phyloP scores from a whole-genome alignment of 1,284 basidiomycete genomes.

The Ustilago lituana region DNA sequence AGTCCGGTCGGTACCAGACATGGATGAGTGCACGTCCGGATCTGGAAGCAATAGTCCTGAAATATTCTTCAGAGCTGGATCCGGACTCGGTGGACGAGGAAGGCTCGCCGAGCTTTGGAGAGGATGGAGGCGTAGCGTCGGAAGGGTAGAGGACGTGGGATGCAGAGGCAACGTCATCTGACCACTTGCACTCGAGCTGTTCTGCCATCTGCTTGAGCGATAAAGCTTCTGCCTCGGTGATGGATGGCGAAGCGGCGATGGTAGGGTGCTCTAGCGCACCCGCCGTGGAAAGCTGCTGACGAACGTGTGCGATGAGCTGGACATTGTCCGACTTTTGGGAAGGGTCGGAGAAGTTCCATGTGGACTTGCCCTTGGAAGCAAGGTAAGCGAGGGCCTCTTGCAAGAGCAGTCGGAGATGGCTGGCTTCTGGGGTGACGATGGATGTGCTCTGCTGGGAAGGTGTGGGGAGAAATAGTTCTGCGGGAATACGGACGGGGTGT shows the following conservation, averaged over 20 bases:
- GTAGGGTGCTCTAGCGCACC: constrained; percentile 42
- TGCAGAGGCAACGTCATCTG: constrained; percentile 44
- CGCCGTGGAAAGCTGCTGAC: constrained; percentile 42
- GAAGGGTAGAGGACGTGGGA: constrained; percentile 61
- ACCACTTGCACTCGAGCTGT: constrained; percentile 60
- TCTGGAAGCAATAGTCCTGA: constrained; percentile 63
- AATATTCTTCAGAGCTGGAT: constrained; percentile 54
- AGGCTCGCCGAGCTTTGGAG: constrained; percentile 42
- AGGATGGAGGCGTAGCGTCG: constrained; percentile 45
- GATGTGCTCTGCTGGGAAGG: constrained; percentile 46
- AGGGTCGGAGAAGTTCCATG: constrained; percentile 54
- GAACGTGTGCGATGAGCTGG: constrained; percentile 54
- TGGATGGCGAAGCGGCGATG: constrained; percentile 49
- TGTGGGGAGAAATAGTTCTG: constrained; percentile 54
- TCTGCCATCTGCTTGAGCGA: constrained; percentile 51
- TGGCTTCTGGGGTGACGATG: constrained; percentile 28
- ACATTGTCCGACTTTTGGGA: constrained; percentile 42
- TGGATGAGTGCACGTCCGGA: constrained; percentile 63
- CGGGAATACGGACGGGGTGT: constrained; percentile 61
- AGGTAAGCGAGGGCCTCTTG: constrained; percentile 47
- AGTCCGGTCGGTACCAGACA: constrained; percentile 67
- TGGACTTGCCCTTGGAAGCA: constrained; percentile 31
- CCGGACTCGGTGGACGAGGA: background rate
- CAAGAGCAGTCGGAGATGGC: constrained; percentile 52
- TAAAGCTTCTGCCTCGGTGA: constrained; percentile 59